Base-by-base conservation (phyloP, 768 basidiomycete species). In the Mrakia blollopis region DNA sequence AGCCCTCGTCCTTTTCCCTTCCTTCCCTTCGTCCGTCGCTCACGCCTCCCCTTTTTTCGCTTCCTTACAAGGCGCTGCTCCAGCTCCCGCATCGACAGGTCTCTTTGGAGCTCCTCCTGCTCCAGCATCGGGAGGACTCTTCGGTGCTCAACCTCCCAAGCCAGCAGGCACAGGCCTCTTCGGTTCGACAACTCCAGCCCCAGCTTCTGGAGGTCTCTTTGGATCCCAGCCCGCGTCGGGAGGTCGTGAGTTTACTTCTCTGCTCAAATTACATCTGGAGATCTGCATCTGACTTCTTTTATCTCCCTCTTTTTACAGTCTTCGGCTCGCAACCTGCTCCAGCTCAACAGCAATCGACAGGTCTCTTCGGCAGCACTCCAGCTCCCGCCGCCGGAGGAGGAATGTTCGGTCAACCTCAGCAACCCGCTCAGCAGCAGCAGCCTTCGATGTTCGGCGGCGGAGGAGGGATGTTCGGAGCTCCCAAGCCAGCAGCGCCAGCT, bases 101-200 rank as follows among this genome's bases (percentile, higher is more conserved):
- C 77, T 81, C 16, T 80, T 80, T 50, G 81, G 81, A 41, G 75
- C 79, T 5, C 32, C 76, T 21, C 77, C 79, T 16, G 79, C 78
- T 25, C 41, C 77, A 41, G 78, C 78, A 0, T 57, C 73, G 28
- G 77, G 77, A 52, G 71, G 75, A 25, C 73, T 80, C 47, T 80
- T 79, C 25, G 80, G 80, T 35, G 78, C 73, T 11, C 77, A 77
- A 47, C 57, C 80, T 39, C 57, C 81, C n/a, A 79, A 80, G 39
- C 74, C 80, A 3, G 74, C 79, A 23, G 62, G 73, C n/a, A 63
- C 77, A 0, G 73, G 73, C 23, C 76, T 80, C 9, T 80, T 79
- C 44, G 76, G 73, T 11, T 57, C 73, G 41, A 41, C 83, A 3
- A 72, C 82, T 18, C 44, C 81, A 21, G 77, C 81, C 11, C 75